A percentile compares a stretch with the other conserved stretches of the same genome.
Evolutionary conservation across 1,284 basidiomycete genomes (phyloP).

Genomic region (Trametes hirsuta): DNA sequence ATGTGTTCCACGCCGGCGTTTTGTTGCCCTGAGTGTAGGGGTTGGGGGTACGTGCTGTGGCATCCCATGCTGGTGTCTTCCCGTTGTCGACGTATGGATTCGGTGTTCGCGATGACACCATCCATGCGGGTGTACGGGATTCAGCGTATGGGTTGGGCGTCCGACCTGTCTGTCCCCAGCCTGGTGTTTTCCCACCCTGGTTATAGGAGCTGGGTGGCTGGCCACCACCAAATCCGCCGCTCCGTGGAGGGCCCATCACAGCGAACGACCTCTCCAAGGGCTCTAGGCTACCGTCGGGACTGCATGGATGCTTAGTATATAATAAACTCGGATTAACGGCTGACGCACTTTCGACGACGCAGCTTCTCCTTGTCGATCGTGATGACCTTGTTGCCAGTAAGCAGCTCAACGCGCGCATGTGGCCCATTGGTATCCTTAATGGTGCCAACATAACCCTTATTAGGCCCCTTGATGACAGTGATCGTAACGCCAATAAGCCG

Average conservation of each 20-base stretch:
- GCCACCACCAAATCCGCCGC: constrained; percentile 19
- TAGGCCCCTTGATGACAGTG: constrained; percentile 83
- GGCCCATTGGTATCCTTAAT: constrained; percentile 96
- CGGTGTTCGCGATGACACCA: constrained; percentile 62
- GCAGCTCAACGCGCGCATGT: constrained; percentile 88
- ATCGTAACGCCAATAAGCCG: constrained; percentile 84
- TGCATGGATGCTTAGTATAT: constrained; percentile 29
- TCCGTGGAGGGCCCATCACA: constrained; percentile 40
- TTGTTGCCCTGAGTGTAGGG: constrained; percentile 57
- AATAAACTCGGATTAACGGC: constrained; percentile 19
- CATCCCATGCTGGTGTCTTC: constrained; percentile 66
- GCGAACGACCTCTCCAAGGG: constrained; percentile 41
- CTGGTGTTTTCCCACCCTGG: constrained; percentile 37
- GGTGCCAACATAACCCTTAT: constrained; percentile 91
- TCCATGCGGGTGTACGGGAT: constrained; percentile 65
- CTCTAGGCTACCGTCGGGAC: constrained; percentile 58
- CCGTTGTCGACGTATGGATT: constrained; percentile 69
- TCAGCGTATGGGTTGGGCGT: constrained; percentile 74
- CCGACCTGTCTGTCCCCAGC: constrained; percentile 42
- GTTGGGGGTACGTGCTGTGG: constrained; percentile 61
- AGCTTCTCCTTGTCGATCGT: constrained; percentile 85
- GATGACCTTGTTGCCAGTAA: constrained; percentile 90
- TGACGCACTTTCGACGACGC: constrained; percentile 72
- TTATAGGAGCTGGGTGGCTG: constrained; percentile 43
- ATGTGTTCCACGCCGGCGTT: constrained; percentile 63